A percentile compares a stretch with the other conserved stretches of the same genome.
phyloP scores from a whole-genome alignment of 805 yeast genomes.

The Osmozyma mogii region DNA sequence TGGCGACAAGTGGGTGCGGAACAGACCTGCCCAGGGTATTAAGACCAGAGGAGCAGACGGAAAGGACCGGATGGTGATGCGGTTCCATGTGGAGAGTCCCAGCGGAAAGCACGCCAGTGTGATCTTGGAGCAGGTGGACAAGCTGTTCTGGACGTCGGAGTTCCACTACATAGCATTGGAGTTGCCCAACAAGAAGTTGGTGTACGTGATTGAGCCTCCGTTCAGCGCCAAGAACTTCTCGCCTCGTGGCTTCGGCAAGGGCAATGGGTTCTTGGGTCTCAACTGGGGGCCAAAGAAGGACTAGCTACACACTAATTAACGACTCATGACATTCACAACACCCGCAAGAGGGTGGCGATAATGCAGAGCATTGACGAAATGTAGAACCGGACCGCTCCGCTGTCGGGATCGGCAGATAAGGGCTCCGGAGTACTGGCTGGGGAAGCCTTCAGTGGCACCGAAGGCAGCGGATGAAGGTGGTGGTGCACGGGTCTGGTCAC shows the following conservation, averaged over 20 bases:
- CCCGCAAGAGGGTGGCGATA: too few relatives aligned
- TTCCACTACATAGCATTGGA: slow-evolving; percentile 70
- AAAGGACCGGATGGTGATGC: slow-evolving; percentile 73
- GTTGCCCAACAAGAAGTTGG: slow-evolving; percentile 60
- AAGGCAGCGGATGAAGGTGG: too few relatives aligned
- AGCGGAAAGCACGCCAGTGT: slow-evolving; percentile 58
- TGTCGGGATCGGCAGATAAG: too few relatives aligned
- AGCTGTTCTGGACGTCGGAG: slow-evolving; percentile 56
- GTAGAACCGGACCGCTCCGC: too few relatives aligned
- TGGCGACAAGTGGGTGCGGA: slow-evolving; percentile 77
- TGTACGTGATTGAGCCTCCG: slow-evolving; percentile 61
- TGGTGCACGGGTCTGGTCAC: too few relatives aligned
- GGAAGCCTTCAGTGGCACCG: too few relatives aligned
- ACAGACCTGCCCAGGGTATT: slow-evolving; percentile 70
- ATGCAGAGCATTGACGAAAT: too few relatives aligned
- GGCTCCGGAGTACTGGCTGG: too few relatives aligned
- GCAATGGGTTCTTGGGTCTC: slow-evolving; percentile 66
- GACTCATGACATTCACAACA: slow-evolving; percentile 4
- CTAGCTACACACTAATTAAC: too few relatives aligned
- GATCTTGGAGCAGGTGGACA: slow-evolving; percentile 72
- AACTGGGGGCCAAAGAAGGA: slow-evolving; percentile 79
- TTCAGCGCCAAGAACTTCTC: slow-evolving; percentile 35
- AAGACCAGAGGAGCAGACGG: slow-evolving; percentile 68
- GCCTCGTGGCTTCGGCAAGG: slow-evolving; percentile 18
- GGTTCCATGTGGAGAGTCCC: slow-evolving; percentile 76